A percentile compares a stretch with the other conserved stretches of the same genome.
These are phyloP conservation scores for Ceratocystis colombiana DNA, from an alignment of 2,329 filamentous ascomycete genomes.

Conservation along the genomic window DNA sequence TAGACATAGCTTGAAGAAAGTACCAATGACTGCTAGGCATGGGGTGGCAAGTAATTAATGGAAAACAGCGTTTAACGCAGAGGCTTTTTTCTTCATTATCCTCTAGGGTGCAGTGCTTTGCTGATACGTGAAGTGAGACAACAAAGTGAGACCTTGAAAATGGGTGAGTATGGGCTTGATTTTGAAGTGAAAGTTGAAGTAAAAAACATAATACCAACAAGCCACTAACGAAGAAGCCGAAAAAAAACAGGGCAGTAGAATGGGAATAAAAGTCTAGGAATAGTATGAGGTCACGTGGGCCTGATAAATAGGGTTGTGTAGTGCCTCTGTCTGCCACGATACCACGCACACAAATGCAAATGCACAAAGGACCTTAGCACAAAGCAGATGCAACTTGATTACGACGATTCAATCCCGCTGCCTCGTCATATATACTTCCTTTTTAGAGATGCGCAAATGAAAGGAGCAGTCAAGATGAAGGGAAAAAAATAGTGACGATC, in stretches of 20 bases:
- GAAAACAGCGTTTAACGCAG: no score
- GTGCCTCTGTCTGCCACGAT: not conserved
- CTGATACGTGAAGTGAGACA: not conserved
- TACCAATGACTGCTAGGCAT: no score
- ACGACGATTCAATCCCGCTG: not conserved
- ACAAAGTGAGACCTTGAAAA: not conserved
- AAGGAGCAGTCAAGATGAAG: not conserved
- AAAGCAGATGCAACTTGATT: not conserved
- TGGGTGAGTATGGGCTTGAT: not conserved
- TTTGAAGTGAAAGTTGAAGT: not conserved
- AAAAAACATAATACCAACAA: not conserved
- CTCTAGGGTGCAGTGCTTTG: not conserved
- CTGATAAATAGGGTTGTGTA: not conserved
- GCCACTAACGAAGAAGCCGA: not conserved
- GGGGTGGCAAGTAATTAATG: no score
- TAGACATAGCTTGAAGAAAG: no score
- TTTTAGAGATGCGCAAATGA: not conserved
- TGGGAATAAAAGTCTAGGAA: not conserved
- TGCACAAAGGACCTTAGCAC: not conserved
- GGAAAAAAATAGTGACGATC: not conserved
- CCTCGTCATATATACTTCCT: not conserved
- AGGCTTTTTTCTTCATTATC: no score
- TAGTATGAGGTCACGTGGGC: not conserved
- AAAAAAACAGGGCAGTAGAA: not conserved
- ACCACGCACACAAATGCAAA: not conserved